A percentile compares a stretch with the other conserved stretches of the same genome.
phyloP scores from a whole-genome alignment of 768 basidiomycete genomes.

The Mycena alexandri region DNA sequence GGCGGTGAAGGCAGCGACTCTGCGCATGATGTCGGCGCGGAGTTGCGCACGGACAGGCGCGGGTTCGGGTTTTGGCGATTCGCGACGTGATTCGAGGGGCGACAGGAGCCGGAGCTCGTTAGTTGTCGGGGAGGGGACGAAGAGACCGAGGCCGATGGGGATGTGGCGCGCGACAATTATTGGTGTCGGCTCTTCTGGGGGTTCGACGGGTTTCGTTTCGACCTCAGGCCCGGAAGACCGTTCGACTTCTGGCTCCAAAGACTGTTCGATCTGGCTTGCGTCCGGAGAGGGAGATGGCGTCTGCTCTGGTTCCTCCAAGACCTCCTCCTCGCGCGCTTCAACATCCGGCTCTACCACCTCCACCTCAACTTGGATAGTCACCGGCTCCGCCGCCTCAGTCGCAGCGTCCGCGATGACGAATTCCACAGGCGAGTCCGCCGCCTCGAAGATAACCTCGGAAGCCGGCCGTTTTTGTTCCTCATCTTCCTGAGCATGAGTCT shows the following conservation, averaged over 20 bases:
- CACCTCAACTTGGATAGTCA: background rate
- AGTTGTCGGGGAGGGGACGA: constrained; percentile 7
- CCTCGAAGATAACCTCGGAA: background rate
- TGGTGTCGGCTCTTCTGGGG: background rate
- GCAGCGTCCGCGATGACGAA: background rate
- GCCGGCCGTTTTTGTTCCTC: too few relatives aligned
- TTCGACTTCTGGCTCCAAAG: too few relatives aligned
- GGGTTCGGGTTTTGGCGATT: constrained; percentile 17
- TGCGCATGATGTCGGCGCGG: constrained; percentile 27
- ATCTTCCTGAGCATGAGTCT: background rate
- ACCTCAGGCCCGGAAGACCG: too few relatives aligned
- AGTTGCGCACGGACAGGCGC: constrained; percentile 12
- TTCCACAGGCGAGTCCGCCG: background rate
- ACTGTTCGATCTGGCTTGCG: too few relatives aligned
- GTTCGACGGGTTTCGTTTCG: background rate
- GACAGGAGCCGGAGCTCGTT: constrained; percentile 18
- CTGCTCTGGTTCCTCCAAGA: background rate
- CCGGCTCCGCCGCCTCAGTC: background rate
- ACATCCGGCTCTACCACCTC: background rate
- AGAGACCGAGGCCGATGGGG: constrained; percentile 19
- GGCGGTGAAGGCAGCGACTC: constrained; percentile 30
- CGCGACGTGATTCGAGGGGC: constrained; percentile 11
- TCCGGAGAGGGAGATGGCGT: too few relatives aligned
- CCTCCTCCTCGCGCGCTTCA: background rate
- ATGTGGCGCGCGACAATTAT: background rate